These are phyloP conservation scores for Vachellia pachyceras DNA, from an alignment of 306 rosid species.

Conservation along the genomic window DNA sequence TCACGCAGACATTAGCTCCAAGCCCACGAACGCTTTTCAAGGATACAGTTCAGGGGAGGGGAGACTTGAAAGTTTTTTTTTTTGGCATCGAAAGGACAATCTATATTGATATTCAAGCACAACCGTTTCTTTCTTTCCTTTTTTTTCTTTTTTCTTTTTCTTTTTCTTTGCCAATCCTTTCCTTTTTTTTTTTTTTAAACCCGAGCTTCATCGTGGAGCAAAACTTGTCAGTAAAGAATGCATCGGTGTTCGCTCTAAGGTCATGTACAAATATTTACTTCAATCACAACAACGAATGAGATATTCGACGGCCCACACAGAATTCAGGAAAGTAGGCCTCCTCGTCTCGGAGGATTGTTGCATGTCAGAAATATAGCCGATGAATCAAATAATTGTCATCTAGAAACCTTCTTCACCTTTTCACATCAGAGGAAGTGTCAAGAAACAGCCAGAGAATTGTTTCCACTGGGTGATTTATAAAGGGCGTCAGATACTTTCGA, in stretches of 20 bases:
- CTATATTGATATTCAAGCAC: too few relatives aligned
- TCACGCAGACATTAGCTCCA: not conserved
- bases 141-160: too few relatives aligned
- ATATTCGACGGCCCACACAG: constrained; percentile 40
- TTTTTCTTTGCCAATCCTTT: too few relatives aligned
- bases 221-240: constrained; percentile 17
- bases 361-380: constrained; percentile 44
- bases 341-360: constrained; percentile 27
- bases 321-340: constrained; percentile 29
- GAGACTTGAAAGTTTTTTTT: constrained; percentile 4
- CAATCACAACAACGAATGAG: constrained; percentile 40
- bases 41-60: not conserved
- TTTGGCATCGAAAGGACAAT: too few relatives aligned
- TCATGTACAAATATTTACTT: constrained; percentile 42
- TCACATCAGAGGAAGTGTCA: constrained; percentile 42
- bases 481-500: constrained; percentile 65
- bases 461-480: constrained; percentile 40
- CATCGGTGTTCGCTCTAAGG: constrained; percentile 36
- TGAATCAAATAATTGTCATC: constrained; percentile 32
- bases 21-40: not conserved
- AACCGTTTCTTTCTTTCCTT: not conserved
- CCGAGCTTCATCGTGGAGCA: constrained; percentile 21
- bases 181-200: constrained; percentile 1
- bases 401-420: constrained; percentile 36
- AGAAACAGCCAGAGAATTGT: constrained; percentile 59